These are phyloP conservation scores for Jackrogersella minutella DNA, from an alignment of 495 filamentous ascomycete species.

Conservation along the genomic window DNA sequence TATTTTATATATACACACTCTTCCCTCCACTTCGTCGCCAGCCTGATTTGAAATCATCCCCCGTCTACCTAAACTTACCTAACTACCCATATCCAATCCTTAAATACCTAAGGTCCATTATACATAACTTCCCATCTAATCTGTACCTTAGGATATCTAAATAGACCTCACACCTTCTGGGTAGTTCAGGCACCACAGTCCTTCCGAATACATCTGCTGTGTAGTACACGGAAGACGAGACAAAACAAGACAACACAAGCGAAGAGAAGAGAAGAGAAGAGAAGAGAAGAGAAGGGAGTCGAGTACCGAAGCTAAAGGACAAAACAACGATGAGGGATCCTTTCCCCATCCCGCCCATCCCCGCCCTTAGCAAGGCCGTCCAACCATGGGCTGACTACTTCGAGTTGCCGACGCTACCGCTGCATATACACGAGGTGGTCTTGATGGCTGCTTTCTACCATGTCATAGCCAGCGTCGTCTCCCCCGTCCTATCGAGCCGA, in stretches of 20 bases:
- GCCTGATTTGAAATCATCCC: not conserved
- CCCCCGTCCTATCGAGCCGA: slow-evolving; percentile 73
- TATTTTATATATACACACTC: not conserved
- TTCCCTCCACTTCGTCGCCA: not conserved
- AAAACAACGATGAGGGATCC: slow-evolving; percentile 69
- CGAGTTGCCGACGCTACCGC: slow-evolving; percentile 72
- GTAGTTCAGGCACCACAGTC: not conserved
- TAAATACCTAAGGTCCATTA: not conserved
- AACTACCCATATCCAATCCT: not conserved
- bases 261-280: not conserved
- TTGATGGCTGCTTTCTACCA: slow-evolving; percentile 79
- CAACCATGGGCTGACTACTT: slow-evolving; percentile 67
- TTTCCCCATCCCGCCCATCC: slow-evolving; percentile 67
- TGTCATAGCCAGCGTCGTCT: slow-evolving; percentile 73
- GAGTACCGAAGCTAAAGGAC: not conserved
- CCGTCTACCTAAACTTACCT: not conserved
- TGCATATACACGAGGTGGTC: slow-evolving; percentile 90
- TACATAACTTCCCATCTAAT: not conserved
- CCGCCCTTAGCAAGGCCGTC: slow-evolving; percentile 60
- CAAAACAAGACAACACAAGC: too few relatives aligned
- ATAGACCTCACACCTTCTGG: not conserved
- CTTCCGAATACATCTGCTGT: not conserved
- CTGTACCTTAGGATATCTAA: not conserved
- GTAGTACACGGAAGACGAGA: not conserved
- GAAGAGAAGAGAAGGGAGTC: not conserved